Conservation (phyloP, 2,329 filamentous ascomycete species). For the Claviceps sp. region DNA sequence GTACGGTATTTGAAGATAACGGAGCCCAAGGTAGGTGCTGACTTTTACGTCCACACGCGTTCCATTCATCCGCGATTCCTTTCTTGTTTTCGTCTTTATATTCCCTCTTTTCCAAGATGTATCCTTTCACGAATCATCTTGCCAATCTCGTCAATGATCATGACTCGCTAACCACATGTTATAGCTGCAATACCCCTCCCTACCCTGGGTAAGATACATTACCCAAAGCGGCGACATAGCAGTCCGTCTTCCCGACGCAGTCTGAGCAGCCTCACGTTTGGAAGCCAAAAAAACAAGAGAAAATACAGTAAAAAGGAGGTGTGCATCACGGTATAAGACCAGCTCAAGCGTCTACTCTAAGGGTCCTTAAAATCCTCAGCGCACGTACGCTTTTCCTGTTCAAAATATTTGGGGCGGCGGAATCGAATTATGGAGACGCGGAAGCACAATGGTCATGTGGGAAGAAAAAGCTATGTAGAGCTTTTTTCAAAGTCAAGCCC, state of each 20-base stretch:
- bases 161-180: background rate
- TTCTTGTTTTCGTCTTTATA: no score
- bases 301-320: background rate
- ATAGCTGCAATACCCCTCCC: constrained; percentile 90
- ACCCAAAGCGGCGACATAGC: constrained; percentile 96
- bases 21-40: constrained; percentile 75
- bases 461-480: background rate
- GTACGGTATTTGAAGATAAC: constrained; percentile 98
- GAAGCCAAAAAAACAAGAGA: background rate
- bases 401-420: background rate
- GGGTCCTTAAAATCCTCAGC: background rate
- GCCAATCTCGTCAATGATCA: no score
- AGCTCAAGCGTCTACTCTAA: no score
- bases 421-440: background rate
- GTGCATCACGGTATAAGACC: background rate
- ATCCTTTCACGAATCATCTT: no score
- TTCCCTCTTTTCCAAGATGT: no score
- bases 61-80: background rate
- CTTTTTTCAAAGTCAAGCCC: background rate
- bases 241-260: constrained; percentile 82
- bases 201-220: constrained; percentile 97
- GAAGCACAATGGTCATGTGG: background rate
- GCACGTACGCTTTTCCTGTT: background rate
- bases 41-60: background rate
- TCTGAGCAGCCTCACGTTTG: constrained; percentile 25